Evolutionary conservation across 305 asterid genomes (phyloP).

Genomic region (Fraxinus sp.): DNA sequence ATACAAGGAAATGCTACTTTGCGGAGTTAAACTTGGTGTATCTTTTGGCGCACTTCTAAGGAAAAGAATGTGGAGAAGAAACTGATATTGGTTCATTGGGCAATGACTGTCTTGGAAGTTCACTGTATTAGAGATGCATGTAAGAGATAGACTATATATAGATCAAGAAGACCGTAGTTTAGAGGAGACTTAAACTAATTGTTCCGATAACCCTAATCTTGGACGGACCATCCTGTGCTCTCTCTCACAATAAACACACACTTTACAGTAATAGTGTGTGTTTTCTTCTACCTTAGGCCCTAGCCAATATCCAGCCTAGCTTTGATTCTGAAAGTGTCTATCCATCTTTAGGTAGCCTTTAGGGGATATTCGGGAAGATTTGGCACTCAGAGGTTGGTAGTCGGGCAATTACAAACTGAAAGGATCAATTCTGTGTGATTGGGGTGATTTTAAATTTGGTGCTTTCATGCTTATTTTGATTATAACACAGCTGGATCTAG

Average conservation of each 20-base stretch:
- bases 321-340: no score
- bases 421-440: not conserved
- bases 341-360: no score
- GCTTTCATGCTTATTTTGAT: not conserved
- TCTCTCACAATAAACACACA: not conserved
- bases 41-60: not conserved
- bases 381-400: no score
- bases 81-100: not conserved
- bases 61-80: not conserved
- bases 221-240: no score
- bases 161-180: not conserved
- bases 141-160: not conserved
- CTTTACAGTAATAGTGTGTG: no score
- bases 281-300: no score
- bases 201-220: not conserved
- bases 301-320: no score
- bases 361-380: no score
- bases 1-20: not conserved
- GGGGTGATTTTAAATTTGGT: not conserved
- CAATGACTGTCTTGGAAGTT: not conserved
- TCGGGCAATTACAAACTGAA: not conserved
- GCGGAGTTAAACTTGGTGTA: not conserved
- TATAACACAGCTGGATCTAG: not conserved
- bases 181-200: not conserved
- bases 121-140: not conserved